These are phyloP conservation scores for Lyophyllum atratum DNA, from an alignment of 768 basidiomycete species.

Conservation along the genomic window DNA sequence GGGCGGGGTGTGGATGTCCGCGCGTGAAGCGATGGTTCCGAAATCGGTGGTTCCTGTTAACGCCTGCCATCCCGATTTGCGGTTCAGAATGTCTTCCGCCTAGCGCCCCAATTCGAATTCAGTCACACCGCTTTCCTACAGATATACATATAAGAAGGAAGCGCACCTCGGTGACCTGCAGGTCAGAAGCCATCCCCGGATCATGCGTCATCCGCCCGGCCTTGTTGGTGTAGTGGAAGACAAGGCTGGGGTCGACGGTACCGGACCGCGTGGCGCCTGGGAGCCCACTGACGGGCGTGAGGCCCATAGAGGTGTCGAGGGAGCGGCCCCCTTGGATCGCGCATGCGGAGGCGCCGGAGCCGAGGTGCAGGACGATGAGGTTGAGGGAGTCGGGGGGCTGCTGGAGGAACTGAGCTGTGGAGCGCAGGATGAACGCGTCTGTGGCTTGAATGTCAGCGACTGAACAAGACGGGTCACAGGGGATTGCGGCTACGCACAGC, in stretches of 20 bases:
- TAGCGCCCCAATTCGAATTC: constrained; percentile 19
- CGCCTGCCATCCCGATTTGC: constrained; percentile 76
- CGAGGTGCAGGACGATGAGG: constrained; percentile 84
- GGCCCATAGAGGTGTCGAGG: constrained; percentile 88
- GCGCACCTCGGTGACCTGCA: constrained; percentile 55
- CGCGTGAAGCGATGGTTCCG: constrained; percentile 56
- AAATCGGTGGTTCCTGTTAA: constrained; percentile 85
- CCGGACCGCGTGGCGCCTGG: constrained; percentile 90
- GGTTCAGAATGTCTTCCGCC: constrained; percentile 77
- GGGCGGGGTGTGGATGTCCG: constrained; percentile 27
- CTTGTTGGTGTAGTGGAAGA: constrained; percentile 78
- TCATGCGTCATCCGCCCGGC: constrained; percentile 58
- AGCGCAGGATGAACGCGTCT: constrained; percentile 71
- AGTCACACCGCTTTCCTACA: not conserved
- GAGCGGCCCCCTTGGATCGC: constrained; percentile 73
- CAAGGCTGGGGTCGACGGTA: constrained; percentile 79
- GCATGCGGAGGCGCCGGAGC: constrained; percentile 88
- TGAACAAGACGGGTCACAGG: not conserved
- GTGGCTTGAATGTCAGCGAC: not conserved
- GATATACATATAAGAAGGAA: not conserved
- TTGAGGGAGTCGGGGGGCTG: constrained; percentile 59
- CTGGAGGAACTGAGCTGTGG: constrained; percentile 58
- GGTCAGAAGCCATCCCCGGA: constrained; percentile 40
- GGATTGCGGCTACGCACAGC: constrained; percentile 44
- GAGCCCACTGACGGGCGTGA: constrained; percentile 86